phyloP scores from a whole-genome alignment of 129 eudicot species.

The Arctium lappa region DNA sequence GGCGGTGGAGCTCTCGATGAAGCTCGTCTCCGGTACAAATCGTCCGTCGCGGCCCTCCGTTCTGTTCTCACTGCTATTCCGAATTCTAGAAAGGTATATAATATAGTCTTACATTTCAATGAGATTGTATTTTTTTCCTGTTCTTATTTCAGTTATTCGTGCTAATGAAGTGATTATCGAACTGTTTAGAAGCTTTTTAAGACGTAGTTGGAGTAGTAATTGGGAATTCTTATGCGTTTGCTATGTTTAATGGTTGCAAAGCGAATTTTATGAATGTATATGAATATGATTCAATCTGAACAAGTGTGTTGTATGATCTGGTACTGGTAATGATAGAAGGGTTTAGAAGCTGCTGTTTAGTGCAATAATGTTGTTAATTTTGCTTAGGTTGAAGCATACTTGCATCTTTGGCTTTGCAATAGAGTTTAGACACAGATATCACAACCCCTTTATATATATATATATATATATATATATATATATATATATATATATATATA shows the following conservation, averaged over 20 bases:
- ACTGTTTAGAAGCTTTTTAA: background rate
- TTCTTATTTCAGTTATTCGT: background rate
- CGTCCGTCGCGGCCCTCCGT: constrained; percentile 45
- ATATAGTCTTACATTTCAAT: background rate
- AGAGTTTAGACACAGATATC: no score
- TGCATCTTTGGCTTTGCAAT: no score
- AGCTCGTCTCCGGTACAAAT: constrained; percentile 34
- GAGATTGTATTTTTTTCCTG: background rate
- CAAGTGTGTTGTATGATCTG: background rate
- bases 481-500: no score
- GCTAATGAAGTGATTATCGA: background rate
- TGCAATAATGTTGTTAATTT: background rate
- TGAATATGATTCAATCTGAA: background rate
- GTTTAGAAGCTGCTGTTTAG: background rate
- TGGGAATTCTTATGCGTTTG: background rate
- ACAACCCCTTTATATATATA: no score
- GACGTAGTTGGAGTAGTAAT: background rate
- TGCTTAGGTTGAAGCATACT: no score
- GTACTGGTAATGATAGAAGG: background rate
- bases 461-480: no score
- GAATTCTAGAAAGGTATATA: constrained; percentile 54
- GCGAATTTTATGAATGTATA: background rate
- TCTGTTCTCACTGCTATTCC: constrained; percentile 49
- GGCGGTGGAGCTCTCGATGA: constrained; percentile 81
- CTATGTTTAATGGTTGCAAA: no score